Base-by-base conservation (phyloP, 2,329 filamentous ascomycete genomes). In the Cordyceps pruinosa region DNA sequence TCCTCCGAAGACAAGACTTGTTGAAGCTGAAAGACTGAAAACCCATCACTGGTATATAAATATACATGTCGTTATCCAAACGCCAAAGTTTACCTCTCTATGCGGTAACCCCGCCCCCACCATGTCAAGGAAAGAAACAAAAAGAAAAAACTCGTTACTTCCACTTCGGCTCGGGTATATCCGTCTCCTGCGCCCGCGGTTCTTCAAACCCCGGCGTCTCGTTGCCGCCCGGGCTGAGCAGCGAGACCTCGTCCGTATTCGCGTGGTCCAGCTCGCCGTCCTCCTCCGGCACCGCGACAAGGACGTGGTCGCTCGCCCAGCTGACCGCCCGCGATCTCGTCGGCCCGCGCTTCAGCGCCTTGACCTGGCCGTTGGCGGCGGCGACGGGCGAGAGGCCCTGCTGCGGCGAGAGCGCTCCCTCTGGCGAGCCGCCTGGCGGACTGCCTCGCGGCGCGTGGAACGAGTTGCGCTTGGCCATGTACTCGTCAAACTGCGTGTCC, bases 401-500 rank as follows among this genome's bases (percentile, higher is more conserved):
- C 15, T 44, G 45, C n/a, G 53, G 28, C 28, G 28, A 32, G 28
- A 32, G 28, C 6, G 10, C 6, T 5, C n/a, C 35, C 15, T 34
- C 30, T 1, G 44, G 44, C 8, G 53, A 56, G 10, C 17, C 12
- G n/a, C 30, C 19, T 2, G 17, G 21, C 2, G 53, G 53, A 12
- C 41, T 42, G 17, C 23, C 68, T 4, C 65, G 63, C 12, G 62
- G 60, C 17, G 62, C 59, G 45, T 45, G 59, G 21, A 60, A 58
- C 2, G 68, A 69, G 56, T 61, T 61, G 12, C 70, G 69, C 9
- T 68, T 70, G 25, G 70, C 69, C 19, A 76, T 62, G 62, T 75
- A 79, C 5, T 73, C 71, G 49, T 79, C 77, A 58, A 78, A 79
- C 56, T 74, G 70, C 4, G 76, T 78, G 54, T 77, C 73, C 6